These are phyloP conservation scores for Fusarium sp. DNA, from an alignment of 2,329 filamentous ascomycete species.

Conservation along the genomic window DNA sequence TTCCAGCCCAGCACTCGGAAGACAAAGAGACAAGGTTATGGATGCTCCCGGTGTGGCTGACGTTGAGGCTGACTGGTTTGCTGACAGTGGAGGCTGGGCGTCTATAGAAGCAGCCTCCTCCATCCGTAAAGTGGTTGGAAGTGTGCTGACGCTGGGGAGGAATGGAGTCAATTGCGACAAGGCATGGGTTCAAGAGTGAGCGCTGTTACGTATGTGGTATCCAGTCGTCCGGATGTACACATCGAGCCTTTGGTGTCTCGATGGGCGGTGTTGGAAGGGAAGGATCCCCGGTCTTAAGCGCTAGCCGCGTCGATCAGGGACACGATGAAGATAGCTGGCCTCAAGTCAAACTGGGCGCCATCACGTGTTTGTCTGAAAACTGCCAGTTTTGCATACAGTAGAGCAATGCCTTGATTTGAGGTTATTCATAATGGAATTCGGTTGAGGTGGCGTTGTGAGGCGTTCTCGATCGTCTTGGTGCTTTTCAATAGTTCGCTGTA, in stretches of 20 bases:
- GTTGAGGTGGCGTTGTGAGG: conserved; percentile 24
- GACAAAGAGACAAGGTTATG: neutral
- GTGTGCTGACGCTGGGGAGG: neutral
- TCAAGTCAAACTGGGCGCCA: neutral
- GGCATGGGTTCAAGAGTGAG: neutral
- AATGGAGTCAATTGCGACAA: conserved; percentile 5
- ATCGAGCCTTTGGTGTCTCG: neutral
- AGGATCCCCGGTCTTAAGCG: conserved; percentile 29
- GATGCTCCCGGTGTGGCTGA: neutral
- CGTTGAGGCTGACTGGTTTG: conserved; percentile 3
- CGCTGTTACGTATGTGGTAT: conserved; percentile 10
- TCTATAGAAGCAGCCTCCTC: neutral
- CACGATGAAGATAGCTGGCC: conserved; percentile 6
- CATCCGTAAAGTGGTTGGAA: neutral
- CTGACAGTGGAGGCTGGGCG: neutral
- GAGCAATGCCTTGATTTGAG: neutral
- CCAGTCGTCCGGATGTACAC: neutral
- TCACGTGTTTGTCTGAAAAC: neutral
- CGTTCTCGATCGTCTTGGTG: conserved; percentile 5
- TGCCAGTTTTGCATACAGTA: neutral
- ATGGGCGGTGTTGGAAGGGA: neutral
- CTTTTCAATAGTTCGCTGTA: neutral
- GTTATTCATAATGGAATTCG: neutral
- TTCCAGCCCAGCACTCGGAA: neutral
- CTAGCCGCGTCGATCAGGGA: conserved; percentile 38